Conservation (phyloP, 2,329 filamentous ascomycete species). For the Phyllosticta paracitricarpa region DNA sequence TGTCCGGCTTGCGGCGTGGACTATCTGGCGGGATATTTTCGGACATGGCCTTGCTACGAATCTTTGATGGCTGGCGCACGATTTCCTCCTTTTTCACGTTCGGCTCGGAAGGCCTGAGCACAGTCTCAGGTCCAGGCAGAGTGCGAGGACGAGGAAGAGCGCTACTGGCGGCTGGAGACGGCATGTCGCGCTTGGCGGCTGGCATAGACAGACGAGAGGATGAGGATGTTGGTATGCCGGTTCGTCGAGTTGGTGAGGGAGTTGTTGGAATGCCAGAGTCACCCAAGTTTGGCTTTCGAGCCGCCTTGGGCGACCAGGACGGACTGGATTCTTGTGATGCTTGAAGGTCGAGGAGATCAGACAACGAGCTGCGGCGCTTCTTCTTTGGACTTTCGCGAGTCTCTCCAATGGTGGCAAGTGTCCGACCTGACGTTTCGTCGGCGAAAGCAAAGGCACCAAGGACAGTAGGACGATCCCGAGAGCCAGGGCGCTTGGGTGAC, state of each 20-base stretch:
- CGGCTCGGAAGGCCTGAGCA: not conserved
- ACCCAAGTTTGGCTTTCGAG: conserved; percentile 16
- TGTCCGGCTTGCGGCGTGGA: conserved; percentile 1
- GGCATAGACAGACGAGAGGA: conserved; percentile 31
- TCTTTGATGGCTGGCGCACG: not conserved
- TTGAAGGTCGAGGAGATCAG: conserved; percentile 67
- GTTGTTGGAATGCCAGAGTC: conserved; percentile 23
- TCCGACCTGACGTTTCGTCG: conserved; percentile 33
- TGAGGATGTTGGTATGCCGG: conserved; percentile 27
- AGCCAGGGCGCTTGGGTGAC: conserved; percentile 42
- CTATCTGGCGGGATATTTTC: conserved; percentile 4
- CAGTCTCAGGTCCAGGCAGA: not conserved
- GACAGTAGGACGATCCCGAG: conserved; percentile 44
- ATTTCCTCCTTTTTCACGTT: not conserved
- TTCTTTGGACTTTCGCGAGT: conserved; percentile 45
- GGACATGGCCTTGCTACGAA: conserved; percentile 4
- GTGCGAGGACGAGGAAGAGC: conserved; percentile 3
- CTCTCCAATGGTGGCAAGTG: conserved; percentile 34
- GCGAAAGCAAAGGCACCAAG: conserved; percentile 40
- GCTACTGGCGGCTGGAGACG: conserved; percentile 1
- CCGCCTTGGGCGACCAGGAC: conserved; percentile 29
- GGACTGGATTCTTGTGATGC: conserved; percentile 31
- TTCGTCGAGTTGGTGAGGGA: conserved; percentile 25
- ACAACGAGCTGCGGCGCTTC: conserved; percentile 85
- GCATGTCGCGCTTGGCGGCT: not conserved